Base-by-base conservation (phyloP, 345 rosid species). In the Populus deltoides region DNA sequence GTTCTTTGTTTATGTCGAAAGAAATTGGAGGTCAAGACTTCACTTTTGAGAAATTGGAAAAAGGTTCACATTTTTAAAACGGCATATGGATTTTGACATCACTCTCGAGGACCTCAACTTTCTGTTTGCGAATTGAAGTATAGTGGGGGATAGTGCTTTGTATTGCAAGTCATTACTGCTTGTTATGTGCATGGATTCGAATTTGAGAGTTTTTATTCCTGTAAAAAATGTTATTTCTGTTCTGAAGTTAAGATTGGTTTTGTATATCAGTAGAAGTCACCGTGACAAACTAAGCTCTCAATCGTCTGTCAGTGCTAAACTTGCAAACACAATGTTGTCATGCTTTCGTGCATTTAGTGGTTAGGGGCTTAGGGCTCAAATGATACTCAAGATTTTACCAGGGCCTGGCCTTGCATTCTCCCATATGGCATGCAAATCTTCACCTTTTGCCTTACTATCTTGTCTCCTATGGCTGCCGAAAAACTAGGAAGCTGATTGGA, bases 401-500 rank as follows among this genome's bases (percentile, higher is more conserved):
- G 25, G 20, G 61, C 61, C 25, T 53, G 22, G 62, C 62, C 5
- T 22, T 57, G n/a, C n/a, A 57, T 57, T 57, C 62, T 57, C 9
- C 10, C 25, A 9, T 57, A 57, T n/a, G 12, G 62, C 62, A n/a
- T 57, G 27, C 62, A 57, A n/a, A n/a, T 22, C 22, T 22, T 57
- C 25, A 22, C 9, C 62, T 55, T 22, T 22, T 22, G 12, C 12
- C 13, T 22, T 8, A 22, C 62, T 24, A n/a, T 57, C 62, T 57
- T 57, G 27, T 57, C 9, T 55, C 62, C 25, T n/a, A 22, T 57
- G 27, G 62, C 62, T 8, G 9, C 62, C 27, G 5, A 8, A 57
- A 57, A 57, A 22, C 39, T 80, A 90, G 92, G 86, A 92, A 92
- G 76, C 82, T 92, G 72, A 92, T 92, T 12, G 96, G 93, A 41